phyloP scores from a whole-genome alignment of 805 yeast genomes.

The Metschnikowia reukaufii region DNA sequence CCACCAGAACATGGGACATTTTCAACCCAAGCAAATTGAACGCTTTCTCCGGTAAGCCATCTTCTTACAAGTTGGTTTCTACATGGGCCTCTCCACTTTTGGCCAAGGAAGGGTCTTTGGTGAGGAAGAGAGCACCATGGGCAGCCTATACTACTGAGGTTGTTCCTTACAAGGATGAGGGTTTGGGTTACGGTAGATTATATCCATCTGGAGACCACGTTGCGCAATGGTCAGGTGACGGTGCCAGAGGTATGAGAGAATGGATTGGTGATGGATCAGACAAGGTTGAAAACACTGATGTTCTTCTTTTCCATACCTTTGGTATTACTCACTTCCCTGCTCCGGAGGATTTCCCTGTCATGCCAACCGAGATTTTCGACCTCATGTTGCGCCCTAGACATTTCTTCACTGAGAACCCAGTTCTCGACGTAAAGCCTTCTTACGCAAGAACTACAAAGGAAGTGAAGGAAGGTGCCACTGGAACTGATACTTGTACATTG shows the following conservation, averaged over 20 bases:
- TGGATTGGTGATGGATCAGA: constrained; percentile 67
- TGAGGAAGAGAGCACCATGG: constrained; percentile 82
- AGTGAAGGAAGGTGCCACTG: constrained; percentile 38
- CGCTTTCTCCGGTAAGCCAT: constrained; percentile 71
- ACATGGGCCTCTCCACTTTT: constrained; percentile 70
- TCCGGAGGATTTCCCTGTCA: constrained; percentile 86
- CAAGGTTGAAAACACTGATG: constrained; percentile 63
- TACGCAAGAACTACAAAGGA: constrained; percentile 43
- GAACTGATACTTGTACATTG: constrained; percentile 37
- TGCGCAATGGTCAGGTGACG: constrained; percentile 74
- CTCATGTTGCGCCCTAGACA: constrained; percentile 75
- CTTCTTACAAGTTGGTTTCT: constrained; percentile 74
- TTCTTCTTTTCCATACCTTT: constrained; percentile 76
- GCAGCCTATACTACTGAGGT: constrained; percentile 66
- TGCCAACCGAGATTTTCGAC: constrained; percentile 84
- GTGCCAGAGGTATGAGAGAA: constrained; percentile 60
- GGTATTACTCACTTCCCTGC: constrained; percentile 87
- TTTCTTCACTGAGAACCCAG: constrained; percentile 77
- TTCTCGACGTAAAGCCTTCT: constrained; percentile 70
- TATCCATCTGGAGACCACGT: constrained; percentile 82
- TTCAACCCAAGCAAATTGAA: constrained; percentile 69
- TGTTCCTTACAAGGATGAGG: constrained; percentile 64
- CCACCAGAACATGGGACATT: constrained; percentile 75
- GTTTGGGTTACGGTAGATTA: constrained; percentile 52
- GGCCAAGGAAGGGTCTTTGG: constrained; percentile 73